Conservation (phyloP, 192 early-diverging fungal genomes). For the Gamsiella multidivaricata region DNA sequence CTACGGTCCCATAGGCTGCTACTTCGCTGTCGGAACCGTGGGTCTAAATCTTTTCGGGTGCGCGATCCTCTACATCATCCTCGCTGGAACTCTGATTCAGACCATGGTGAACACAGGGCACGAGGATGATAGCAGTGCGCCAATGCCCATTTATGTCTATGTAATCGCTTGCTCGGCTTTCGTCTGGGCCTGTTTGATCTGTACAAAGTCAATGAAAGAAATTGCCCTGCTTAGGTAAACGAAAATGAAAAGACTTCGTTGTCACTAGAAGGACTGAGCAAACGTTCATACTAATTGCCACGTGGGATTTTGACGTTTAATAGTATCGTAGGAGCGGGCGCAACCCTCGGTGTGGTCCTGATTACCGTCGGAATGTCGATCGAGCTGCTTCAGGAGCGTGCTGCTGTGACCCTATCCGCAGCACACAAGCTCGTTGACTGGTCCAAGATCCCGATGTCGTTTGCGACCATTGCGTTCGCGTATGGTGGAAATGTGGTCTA, state of each 20-base stretch:
- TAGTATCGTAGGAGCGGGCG: slow-evolving; percentile 73
- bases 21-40: slow-evolving; percentile 69
- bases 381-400: slow-evolving; percentile 32
- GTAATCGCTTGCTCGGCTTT: slow-evolving; percentile 64
- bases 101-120: slow-evolving; percentile 54
- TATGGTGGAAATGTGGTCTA: slow-evolving; percentile 83
- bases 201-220: slow-evolving; percentile 82
- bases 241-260: no score
- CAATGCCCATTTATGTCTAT: slow-evolving; percentile 62
- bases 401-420: not conserved
- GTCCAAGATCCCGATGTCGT: slow-evolving; percentile 67
- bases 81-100: slow-evolving; percentile 75
- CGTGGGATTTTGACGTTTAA: slow-evolving; percentile 4
- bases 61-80: slow-evolving; percentile 73
- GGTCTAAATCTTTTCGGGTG: slow-evolving; percentile 74
- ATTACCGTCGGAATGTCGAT: slow-evolving; percentile 68
- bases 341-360: slow-evolving; percentile 75
- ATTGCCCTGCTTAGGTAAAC: slow-evolving; percentile 66
- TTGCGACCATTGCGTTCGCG: slow-evolving; percentile 80
- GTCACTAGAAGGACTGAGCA: not conserved
- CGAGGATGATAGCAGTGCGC: slow-evolving; percentile 53
- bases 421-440: slow-evolving; percentile 57
- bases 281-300: not conserved
- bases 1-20: slow-evolving; percentile 68
- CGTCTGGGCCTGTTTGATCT: slow-evolving; percentile 74